Evolutionary conservation across 106 monocot genomes (phyloP), one percentile per base, ranked within the genome.

Genomic region (Alisma plantagoaquatica): DNA sequence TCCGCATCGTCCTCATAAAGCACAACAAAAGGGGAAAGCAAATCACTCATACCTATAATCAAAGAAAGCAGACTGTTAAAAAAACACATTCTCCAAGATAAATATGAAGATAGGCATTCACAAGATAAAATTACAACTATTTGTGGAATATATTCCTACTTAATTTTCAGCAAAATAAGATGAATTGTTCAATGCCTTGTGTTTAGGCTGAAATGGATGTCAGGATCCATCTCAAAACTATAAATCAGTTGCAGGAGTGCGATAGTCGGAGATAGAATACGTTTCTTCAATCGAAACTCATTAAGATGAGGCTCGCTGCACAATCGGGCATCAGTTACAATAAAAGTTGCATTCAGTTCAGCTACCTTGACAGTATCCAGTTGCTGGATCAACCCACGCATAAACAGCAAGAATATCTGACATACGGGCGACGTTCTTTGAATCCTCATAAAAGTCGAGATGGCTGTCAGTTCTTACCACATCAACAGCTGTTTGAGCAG

Each of bases 341-440:
- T 6, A 38, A 38, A 38, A 6, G 14, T 14, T 7, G 6, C 35
- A 6, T 7, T 38, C 35, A 38, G 9, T 7, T 38, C 14, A 38
- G 14, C 9, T 38, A 98, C 89, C 85, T 81, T 98, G 98, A 54
- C 96, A 98, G 47, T 98, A 98, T 43, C 96, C 89, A 64, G 96
- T 98, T n/a, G 78, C 79, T 45, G 96, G 96, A 82, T 98, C 96
- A 69, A 98, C 60, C 96, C 96, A 98, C 22, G 96, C 96, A 85
- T 98, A 98, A 72, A 98, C 96, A 58, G 96, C 96, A 60, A 98
- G 78, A 63, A 98, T 98, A 68, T 98, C 96, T 35, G 96, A 98
- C 96, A 98, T 98, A 55, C 96, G 75, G 26, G 96, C 96, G 75
- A 98, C 85, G 64, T 98, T 98, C 79, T 80, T 98, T 67, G 90